Percentiles rank a stretch among this genome's conserved stretches.
These are phyloP conservation scores for Backusella psychrophila DNA, from an alignment of 192 early-diverging fungal genomes.

Conservation along the genomic window DNA sequence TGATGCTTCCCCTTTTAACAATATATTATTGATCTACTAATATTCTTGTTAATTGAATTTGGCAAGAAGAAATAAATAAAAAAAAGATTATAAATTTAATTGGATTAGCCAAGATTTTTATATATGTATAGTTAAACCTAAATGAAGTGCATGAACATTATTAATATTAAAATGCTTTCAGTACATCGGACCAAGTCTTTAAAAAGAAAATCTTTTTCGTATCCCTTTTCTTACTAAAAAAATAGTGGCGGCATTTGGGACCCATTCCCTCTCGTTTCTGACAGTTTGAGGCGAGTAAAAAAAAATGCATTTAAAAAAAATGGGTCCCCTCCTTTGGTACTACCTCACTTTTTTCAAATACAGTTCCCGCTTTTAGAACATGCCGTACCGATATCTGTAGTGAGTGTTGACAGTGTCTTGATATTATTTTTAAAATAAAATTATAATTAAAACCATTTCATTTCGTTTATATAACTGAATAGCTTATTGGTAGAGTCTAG, in stretches of 20 bases:
- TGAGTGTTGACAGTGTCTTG: background rate
- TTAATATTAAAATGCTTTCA: background rate
- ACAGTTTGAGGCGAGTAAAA: background rate
- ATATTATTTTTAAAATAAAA: background rate
- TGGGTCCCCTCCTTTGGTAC: background rate
- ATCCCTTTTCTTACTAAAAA: background rate
- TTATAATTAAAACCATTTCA: background rate
- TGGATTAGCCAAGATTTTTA: background rate
- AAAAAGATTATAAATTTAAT: background rate
- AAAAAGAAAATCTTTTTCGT: background rate
- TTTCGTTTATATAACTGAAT: background rate
- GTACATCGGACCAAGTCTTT: background rate
- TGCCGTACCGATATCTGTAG: background rate
- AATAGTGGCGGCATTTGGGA: background rate
- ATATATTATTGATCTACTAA: background rate
- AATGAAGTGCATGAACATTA: background rate
- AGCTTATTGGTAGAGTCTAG: background rate
- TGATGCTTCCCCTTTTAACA: background rate
- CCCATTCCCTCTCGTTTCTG: background rate
- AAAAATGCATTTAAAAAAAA: background rate
- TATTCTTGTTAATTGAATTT: background rate
- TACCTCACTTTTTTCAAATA: background rate
- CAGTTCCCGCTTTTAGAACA: constrained; percentile 1
- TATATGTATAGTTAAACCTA: background rate
- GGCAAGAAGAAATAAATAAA: background rate